These are phyloP conservation scores for Immersiella caudata DNA, from an alignment of 495 filamentous ascomycete genomes.

Conservation along the genomic window DNA sequence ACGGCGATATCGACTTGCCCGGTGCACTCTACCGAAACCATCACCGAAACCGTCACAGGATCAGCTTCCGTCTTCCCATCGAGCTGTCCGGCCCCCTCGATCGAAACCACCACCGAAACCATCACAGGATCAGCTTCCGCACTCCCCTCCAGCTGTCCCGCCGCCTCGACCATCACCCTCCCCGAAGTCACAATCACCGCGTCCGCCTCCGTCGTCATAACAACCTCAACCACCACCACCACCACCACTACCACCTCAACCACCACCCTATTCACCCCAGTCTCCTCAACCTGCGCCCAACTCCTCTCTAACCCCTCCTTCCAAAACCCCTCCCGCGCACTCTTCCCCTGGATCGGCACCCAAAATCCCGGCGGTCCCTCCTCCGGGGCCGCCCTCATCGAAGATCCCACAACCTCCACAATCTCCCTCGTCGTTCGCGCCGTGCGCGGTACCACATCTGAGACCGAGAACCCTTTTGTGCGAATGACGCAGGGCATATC, in stretches of 20 bases:
- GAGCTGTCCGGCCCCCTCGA: too few species aligned
- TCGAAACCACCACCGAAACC: too few species aligned
- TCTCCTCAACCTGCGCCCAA: too few species aligned
- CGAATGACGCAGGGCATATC: not conserved
- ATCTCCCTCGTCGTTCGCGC: not conserved
- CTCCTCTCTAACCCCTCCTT: not conserved
- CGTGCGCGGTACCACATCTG: not conserved
- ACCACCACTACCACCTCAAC: not conserved
- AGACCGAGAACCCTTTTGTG: constrained; percentile 1
- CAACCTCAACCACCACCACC: not conserved
- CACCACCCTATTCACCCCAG: too few species aligned
- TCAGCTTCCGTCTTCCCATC: not conserved
- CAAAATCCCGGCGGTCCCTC: not conserved
- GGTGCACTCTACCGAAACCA: not conserved
- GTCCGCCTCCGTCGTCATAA: not conserved
- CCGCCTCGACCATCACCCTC: not conserved
- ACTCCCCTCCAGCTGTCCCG: not conserved
- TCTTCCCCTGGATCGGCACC: constrained; percentile 4
- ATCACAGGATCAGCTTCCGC: too few species aligned
- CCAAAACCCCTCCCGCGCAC: not conserved
- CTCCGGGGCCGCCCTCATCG: not conserved
- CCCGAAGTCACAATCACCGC: not conserved
- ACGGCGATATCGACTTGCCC: constrained; percentile 7
- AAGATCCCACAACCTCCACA: not conserved
- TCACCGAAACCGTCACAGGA: constrained; percentile 1